A percentile compares a stretch with the other conserved stretches of the same genome.
Evolutionary conservation across 2,329 filamentous ascomycete genomes (phyloP).

Genomic region (Pseudogymnoascus sp.): DNA sequence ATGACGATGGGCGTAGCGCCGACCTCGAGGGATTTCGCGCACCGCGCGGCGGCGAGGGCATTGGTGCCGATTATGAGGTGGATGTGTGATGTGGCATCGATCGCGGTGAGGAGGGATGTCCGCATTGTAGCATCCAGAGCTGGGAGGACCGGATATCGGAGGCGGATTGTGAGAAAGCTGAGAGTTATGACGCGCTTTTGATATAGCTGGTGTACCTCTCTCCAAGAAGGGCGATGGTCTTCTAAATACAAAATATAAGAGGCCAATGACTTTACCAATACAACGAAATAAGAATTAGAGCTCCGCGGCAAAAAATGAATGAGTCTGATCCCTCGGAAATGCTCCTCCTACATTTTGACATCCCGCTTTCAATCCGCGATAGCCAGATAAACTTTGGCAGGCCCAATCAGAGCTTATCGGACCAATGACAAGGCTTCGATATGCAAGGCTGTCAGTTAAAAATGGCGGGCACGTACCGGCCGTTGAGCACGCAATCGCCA

Average conservation of each 20-base stretch:
- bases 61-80: constrained; percentile 85
- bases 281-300: not conserved
- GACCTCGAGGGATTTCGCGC: constrained; percentile 67
- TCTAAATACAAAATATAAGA: not conserved
- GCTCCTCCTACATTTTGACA: not conserved
- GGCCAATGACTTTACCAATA: not conserved
- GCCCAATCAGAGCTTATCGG: not conserved
- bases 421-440: not conserved
- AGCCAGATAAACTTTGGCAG: not conserved
- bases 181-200: not conserved
- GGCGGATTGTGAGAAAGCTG: not conserved
- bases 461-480: not conserved
- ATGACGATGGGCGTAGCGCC: constrained; percentile 76
- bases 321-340: not conserved
- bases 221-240: not conserved
- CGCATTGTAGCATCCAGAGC: constrained; percentile 8
- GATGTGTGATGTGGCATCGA: constrained; percentile 59
- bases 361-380: not conserved
- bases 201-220: not conserved
- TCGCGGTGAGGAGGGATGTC: constrained; percentile 57
- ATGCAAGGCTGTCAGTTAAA: not conserved
- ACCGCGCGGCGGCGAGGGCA: constrained; percentile 77
- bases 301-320: not conserved
- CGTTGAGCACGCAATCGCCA: not conserved
- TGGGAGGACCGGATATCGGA: not conserved